Base-by-base conservation (phyloP, 2,329 filamentous ascomycete genomes). In the Gnomoniopsis smithogilvyi region DNA sequence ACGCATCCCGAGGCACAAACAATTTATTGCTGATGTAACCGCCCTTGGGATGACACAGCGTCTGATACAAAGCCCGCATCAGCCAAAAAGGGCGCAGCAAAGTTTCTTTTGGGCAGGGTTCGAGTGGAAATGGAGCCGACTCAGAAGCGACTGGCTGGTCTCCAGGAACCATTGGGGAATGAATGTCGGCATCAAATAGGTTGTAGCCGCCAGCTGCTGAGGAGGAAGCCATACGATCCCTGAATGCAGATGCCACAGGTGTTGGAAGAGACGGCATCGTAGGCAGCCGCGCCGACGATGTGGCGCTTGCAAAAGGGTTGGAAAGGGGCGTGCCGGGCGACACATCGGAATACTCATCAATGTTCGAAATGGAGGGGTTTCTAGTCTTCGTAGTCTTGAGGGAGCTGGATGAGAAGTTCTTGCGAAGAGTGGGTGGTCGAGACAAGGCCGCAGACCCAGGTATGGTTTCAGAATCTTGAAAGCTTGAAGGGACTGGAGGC, bases 81-180 rank as follows among this genome's bases (percentile, higher is more conserved):
- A 99, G 80, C 95, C 95, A 99, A 73, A 97, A 99, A 2, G 95
- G 96, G 21, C 95, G 87, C n/a, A 98, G 80, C 67, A 97, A 82
- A 61, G 89, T 88, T 45, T 96, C 92, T 38, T 89, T 91, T 1
- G 95, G 95, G 70, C 96, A 99, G 3, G 95, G 90, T 69, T 99
- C 95, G 6, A 99, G 81, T 0, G 92, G 85, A 22, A 88, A 82
- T 14, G 93, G 93, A 1, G 86, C 83, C 64, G 92, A 87, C 8
- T 63, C 59, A 30, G 58, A 50, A 0, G 78, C 68, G 14, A 80
- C 78, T 58, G 88, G 87, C 2, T 88, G 85, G n/a, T 85, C 87
- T 2, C 86, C 86, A 1, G 89, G 82, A 34, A 75, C 80, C 30
- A 76, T 78, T 2, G 82, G 85, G 6, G 87, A 87, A 69, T 94